Percentiles rank a stretch among this genome's conserved stretches.
Evolutionary conservation across 2,329 filamentous ascomycete species (phyloP).

Genomic region (Neophaeococcomyces aloes): DNA sequence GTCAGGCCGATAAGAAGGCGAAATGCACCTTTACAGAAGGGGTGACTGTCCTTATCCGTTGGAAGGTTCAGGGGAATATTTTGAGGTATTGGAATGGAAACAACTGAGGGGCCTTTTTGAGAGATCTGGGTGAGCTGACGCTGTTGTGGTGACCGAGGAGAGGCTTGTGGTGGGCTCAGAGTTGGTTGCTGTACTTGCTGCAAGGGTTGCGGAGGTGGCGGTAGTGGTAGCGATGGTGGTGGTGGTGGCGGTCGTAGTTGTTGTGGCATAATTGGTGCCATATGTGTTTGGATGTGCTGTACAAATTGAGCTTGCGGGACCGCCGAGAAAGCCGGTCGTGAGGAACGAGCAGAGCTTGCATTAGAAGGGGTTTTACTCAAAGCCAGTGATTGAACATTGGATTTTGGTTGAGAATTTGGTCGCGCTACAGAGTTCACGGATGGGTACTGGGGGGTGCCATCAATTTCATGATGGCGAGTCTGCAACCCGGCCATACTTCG

Average conservation of each 20-base stretch:
- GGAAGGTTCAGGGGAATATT: slow-evolving; percentile 22
- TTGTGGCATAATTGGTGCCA: too few relatives aligned
- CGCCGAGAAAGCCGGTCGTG: too few relatives aligned
- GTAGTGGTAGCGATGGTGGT: slow-evolving; percentile 2
- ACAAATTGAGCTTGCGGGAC: background rate
- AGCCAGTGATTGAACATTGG: too few relatives aligned
- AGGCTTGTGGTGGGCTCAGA: background rate
- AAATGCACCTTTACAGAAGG: slow-evolving; percentile 31
- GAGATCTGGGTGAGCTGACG: too few relatives aligned
- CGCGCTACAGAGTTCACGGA: slow-evolving; percentile 1
- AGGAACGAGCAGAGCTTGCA: too few relatives aligned
- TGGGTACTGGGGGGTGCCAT: background rate
- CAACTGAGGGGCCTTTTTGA: slow-evolving; percentile 3
- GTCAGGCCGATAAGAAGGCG: slow-evolving; percentile 16
- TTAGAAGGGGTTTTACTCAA: too few relatives aligned
- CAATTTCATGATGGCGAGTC: background rate
- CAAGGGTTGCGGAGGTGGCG: too few relatives aligned
- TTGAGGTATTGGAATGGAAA: background rate
- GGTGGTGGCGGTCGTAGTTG: background rate
- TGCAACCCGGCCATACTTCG: background rate
- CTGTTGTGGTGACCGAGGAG: background rate
- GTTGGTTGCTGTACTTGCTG: background rate
- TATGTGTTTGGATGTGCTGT: too few relatives aligned
- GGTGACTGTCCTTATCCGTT: slow-evolving; percentile 26
- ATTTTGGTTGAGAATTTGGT: slow-evolving; percentile 2